Evolutionary conservation across 805 yeast genomes (phyloP).

Genomic region (Kregervanrija delftensis): DNA sequence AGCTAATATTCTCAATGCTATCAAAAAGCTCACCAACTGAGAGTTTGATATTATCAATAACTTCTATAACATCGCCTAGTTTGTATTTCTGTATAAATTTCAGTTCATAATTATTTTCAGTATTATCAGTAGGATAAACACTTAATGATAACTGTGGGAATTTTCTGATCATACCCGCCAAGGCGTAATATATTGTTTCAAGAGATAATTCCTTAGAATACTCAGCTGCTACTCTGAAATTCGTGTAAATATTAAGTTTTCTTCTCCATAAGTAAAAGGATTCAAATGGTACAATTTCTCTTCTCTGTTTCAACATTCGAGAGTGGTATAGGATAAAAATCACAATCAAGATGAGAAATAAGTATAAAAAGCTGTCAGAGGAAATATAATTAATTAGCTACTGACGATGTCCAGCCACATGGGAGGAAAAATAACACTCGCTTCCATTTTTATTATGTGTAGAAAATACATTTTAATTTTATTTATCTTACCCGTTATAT

Average conservation of each 20-base stretch:
- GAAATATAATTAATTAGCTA: too few species aligned
- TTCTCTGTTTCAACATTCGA: neutral
- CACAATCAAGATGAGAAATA: too few species aligned
- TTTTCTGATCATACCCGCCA: constrained; percentile 7
- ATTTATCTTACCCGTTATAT: too few species aligned
- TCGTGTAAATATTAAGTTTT: neutral
- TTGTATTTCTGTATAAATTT: constrained; percentile 4
- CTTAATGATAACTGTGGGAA: constrained; percentile 10
- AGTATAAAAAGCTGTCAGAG: too few species aligned
- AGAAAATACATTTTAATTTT: too few species aligned
- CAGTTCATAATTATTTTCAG: neutral
- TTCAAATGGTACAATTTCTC: constrained; percentile 4
- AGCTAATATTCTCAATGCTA: neutral
- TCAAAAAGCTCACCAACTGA: constrained; percentile 5
- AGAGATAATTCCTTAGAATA: neutral
- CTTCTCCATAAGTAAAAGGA: constrained; percentile 9
- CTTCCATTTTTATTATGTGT: too few species aligned
- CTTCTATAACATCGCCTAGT: constrained; percentile 14
- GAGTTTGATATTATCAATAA: constrained; percentile 6
- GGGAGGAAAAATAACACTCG: too few species aligned
- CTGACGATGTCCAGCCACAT: too few species aligned
- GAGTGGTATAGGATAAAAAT: too few species aligned
- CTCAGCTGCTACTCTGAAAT: constrained; percentile 5
- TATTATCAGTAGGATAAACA: neutral
- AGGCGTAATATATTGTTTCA: constrained; percentile 5